Evolutionary conservation across 1,139 yeast genomes (phyloP).

Genomic region (Pichia sp.): DNA sequence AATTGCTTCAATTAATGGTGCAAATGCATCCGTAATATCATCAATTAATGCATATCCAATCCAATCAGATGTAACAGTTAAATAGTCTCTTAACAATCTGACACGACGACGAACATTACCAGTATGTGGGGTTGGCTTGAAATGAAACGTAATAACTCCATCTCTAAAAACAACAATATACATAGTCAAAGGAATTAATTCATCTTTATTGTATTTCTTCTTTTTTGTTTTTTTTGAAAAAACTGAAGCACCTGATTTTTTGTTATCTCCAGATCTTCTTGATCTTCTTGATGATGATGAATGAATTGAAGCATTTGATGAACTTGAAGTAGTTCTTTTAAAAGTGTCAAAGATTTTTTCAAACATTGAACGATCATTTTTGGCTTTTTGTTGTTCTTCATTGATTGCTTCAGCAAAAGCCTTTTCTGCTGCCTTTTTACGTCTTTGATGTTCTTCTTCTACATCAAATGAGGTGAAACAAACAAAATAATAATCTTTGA

Average conservation of each 20-base stretch:
- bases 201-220: slow-evolving; percentile 48
- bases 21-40: slow-evolving; percentile 95
- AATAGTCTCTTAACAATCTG: slow-evolving; percentile 75
- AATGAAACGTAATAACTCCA: slow-evolving; percentile 90
- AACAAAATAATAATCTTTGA: slow-evolving; percentile 82
- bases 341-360: slow-evolving; percentile 5
- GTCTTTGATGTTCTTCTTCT: slow-evolving; percentile 58
- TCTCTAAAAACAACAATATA: slow-evolving; percentile 86
- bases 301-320: slow-evolving; percentile 5
- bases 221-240: slow-evolving; percentile 15
- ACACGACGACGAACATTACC: slow-evolving; percentile 93
- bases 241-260: slow-evolving; percentile 13
- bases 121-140: slow-evolving; percentile 93
- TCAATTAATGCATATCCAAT: slow-evolving; percentile 93
- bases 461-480: slow-evolving; percentile 92
- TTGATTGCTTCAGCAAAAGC: slow-evolving; percentile 31
- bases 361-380: slow-evolving; percentile 13
- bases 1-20: slow-evolving; percentile 89
- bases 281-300: slow-evolving; percentile 9
- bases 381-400: slow-evolving; percentile 12
- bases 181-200: slow-evolving; percentile 84
- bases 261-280: slow-evolving; percentile 4
- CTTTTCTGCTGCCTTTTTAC: slow-evolving; percentile 27
- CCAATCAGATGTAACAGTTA: slow-evolving; percentile 93
- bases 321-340: slow-evolving; percentile 2